Evolutionary conservation across 805 yeast genomes (phyloP).

Genomic region (Candida chilensis): DNA sequence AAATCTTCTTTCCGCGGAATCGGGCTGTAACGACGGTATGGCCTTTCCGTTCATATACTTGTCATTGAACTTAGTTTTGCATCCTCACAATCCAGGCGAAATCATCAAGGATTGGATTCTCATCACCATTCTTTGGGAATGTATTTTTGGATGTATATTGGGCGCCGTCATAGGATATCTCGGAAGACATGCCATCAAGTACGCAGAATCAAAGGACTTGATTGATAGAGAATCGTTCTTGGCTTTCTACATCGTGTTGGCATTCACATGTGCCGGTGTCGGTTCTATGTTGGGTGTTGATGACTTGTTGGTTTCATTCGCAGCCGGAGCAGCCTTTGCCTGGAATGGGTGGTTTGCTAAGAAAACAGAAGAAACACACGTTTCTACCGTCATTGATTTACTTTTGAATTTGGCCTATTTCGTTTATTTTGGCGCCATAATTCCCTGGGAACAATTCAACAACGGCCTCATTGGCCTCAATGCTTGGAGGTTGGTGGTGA

Average conservation of each 20-base stretch:
- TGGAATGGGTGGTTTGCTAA: conserved; percentile 89
- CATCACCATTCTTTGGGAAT: conserved; percentile 71
- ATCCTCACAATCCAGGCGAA: conserved; percentile 53
- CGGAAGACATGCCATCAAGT: conserved; percentile 63
- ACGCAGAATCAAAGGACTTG: conserved; percentile 58
- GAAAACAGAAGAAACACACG: conserved; percentile 77
- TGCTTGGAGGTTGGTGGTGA: conserved; percentile 71
- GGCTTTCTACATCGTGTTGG: conserved; percentile 73
- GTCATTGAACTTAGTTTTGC: conserved; percentile 58
- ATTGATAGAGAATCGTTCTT: conserved; percentile 87
- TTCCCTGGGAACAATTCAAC: conserved; percentile 83
- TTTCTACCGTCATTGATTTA: conserved; percentile 84
- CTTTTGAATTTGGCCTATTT: conserved; percentile 78
- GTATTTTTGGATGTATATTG: conserved; percentile 67
- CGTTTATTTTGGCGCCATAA: conserved; percentile 82
- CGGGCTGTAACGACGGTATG: conserved; percentile 93
- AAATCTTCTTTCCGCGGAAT: conserved; percentile 74
- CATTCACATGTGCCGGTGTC: conserved; percentile 81
- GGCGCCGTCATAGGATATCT: conserved; percentile 67
- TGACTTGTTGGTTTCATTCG: conserved; percentile 80
- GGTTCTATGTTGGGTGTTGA: conserved; percentile 86
- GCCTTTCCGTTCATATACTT: conserved; percentile 84
- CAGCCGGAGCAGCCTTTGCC: conserved; percentile 89
- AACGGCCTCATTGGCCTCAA: conserved; percentile 48
- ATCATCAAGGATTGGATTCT: conserved; percentile 77